phyloP scores from a whole-genome alignment of 176 grass and related monocot genomes.

The Raddia distichophylla region DNA sequence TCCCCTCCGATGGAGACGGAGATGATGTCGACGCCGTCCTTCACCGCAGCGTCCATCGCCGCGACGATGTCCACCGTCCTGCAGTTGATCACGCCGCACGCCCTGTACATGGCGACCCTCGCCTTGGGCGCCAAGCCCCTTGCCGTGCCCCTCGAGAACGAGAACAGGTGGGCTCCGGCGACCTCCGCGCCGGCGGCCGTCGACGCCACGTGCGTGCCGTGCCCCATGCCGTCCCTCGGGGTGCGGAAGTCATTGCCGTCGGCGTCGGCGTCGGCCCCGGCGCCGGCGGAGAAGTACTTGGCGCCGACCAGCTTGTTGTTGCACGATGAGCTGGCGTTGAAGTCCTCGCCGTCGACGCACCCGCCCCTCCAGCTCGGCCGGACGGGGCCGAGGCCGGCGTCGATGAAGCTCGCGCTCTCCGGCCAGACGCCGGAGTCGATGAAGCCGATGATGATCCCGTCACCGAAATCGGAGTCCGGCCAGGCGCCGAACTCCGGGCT shows the following conservation, averaged over 20 bases:
- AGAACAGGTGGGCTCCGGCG: not conserved
- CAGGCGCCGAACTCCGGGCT: conserved; percentile 7
- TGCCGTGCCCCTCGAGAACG: not conserved
- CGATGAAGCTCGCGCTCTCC: conserved; percentile 49
- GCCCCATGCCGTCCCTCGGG: conserved; percentile 41
- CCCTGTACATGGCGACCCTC: conserved; percentile 41
- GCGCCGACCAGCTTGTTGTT: conserved; percentile 65
- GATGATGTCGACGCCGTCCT: conserved; percentile 45
- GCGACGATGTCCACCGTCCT: not conserved
- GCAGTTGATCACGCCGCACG: not conserved
- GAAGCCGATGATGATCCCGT: conserved; percentile 58
- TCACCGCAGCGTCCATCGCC: conserved; percentile 30
- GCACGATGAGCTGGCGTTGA: conserved; percentile 53
- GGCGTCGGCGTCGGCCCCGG: conserved; percentile 1
- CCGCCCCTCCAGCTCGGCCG: conserved; percentile 20
- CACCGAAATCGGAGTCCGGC: conserved; percentile 32
- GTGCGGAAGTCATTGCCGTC: not conserved
- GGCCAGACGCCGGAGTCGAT: conserved; percentile 60
- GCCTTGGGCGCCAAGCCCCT: conserved; percentile 37
- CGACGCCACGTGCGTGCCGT: conserved; percentile 44
- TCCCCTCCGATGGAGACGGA: conserved; percentile 29
- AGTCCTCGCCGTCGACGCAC: conserved; percentile 39
- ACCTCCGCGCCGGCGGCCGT: conserved; percentile 40
- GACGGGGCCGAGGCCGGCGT: conserved; percentile 20
- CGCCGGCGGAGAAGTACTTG: conserved; percentile 48